These are phyloP conservation scores for Clitoria ternatea DNA, from an alignment of 306 rosid genomes.

Conservation along the genomic window DNA sequence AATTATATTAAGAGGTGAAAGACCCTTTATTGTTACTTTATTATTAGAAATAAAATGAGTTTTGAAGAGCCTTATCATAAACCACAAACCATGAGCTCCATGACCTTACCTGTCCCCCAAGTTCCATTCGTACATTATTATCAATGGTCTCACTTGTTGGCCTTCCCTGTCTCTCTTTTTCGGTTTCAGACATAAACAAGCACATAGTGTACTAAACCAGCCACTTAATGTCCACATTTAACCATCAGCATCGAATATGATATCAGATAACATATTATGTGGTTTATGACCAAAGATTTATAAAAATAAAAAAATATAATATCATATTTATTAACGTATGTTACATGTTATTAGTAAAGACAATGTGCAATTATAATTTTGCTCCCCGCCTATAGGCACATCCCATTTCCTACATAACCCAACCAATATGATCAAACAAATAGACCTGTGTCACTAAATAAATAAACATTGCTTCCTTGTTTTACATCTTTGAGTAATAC, in stretches of 20 bases:
- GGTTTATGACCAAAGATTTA: no score
- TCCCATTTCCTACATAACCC: background rate
- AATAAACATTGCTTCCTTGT: background rate
- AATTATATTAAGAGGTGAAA: background rate
- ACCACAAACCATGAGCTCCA: constrained; percentile 2
- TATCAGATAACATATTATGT: no score
- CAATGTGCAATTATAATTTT: background rate
- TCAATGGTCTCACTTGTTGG: constrained; percentile 29
- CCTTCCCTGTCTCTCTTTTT: constrained; percentile 5
- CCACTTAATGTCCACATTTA: constrained; percentile 18
- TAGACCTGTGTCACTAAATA: background rate
- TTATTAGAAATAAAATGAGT: background rate
- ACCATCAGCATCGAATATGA: constrained; percentile 14
- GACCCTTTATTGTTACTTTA: background rate
- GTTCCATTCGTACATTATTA: constrained; percentile 26
- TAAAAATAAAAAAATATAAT: no score
- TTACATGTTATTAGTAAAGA: background rate
- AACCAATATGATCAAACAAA: background rate
- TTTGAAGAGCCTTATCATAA: background rate
- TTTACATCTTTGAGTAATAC: background rate
- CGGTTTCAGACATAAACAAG: background rate
- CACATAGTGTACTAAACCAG: constrained; percentile 7
- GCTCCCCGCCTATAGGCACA: constrained; percentile 7
- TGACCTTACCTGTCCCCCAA: constrained; percentile 26
- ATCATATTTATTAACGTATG: no score